These are phyloP conservation scores for Musa acuminata DNA, from an alignment of 176 grass and related monocot genomes.

Conservation along the genomic window DNA sequence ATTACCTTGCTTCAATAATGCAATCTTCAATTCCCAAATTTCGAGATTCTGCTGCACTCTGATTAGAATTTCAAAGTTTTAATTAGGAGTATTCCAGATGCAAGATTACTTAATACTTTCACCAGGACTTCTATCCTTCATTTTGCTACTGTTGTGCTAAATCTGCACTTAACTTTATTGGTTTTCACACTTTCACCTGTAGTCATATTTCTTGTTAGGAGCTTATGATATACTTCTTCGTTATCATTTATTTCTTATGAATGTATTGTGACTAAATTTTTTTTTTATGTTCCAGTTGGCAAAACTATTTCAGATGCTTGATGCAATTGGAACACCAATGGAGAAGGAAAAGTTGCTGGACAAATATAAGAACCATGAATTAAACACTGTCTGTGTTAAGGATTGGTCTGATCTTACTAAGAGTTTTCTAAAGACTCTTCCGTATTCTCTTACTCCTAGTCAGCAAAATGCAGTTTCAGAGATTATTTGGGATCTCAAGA, in stretches of 20 bases:
- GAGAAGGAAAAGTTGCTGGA: slow-evolving; percentile 74
- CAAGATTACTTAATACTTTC: too few species aligned
- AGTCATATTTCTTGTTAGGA: too few species aligned
- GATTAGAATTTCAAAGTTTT: too few species aligned
- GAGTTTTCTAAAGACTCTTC: slow-evolving; percentile 56
- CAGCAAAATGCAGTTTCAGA: slow-evolving; percentile 85
- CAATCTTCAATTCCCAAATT: too few species aligned
- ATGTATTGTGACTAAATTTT: neutral
- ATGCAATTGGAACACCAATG: slow-evolving; percentile 55
- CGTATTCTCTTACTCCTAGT: slow-evolving; percentile 75
- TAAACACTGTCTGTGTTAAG: slow-evolving; percentile 44
- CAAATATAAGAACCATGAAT: slow-evolving; percentile 60
- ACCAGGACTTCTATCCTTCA: too few species aligned
- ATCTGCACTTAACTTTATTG: too few species aligned
- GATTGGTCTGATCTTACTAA: slow-evolving; percentile 69
- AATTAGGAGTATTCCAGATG: too few species aligned
- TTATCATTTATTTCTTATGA: neutral
- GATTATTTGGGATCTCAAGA: slow-evolving; percentile 97
- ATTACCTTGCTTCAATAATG: too few species aligned
- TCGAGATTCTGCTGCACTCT: too few species aligned
- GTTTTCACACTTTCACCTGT: too few species aligned
- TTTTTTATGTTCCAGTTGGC: slow-evolving; percentile 55
- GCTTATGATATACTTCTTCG: too few species aligned
- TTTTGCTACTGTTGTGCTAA: too few species aligned
- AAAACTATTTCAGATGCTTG: slow-evolving; percentile 90